Base-by-base conservation (phyloP, 2,329 filamentous ascomycete genomes). In the Torrubiellomyces zombiae region DNA sequence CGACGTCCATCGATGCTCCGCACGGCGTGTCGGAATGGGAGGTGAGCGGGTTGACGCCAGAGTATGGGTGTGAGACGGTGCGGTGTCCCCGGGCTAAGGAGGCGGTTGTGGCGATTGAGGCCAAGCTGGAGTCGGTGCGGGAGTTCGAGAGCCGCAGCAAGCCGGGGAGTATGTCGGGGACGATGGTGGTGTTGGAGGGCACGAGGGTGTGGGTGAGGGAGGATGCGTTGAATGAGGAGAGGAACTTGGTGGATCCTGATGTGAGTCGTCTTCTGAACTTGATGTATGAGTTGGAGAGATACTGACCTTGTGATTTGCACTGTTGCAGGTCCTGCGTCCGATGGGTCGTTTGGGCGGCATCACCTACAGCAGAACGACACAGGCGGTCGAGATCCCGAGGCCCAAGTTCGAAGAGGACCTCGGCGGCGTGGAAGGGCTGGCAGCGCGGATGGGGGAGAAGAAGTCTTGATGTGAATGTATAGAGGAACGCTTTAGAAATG, bases 141-240 rank as follows among this genome's bases (percentile, higher is more conserved):
- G 82, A 93, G 51, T 92, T 81, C 53, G 75, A 86, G 48, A 80
- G 74, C 47, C 62, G 63, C 26, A 60, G 60, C 0, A 70, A 55
- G 3, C 75, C 76, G 0, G 82, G 79, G 3, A 75, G 74, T 53
- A 83, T 73, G 57, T 75, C 75, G 1, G 71, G 75, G 1, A 74
- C 76, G 4, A 43, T 93, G 33, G 76, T 67, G 2, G 64, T 92
- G 17, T 59, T 94, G 9, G 82, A 94, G 53, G 86, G 82, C 0
- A 73, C 78, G 17, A 63, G 75, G 15, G 93, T 94, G 44, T 94
- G 85, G 82, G 82, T 74, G 2, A 57, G 85, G 26, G 81, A 91
- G 45, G 86, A 94, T 52, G 83, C 83, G 3, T 56, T 93, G 32
- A 80, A 92, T 38, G 69, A 79, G 43, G 74, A 82, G 7, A 65